Base-by-base conservation (phyloP, 2,329 filamentous ascomycete genomes). In the Ophiocordyceps camponoti-leonardi region DNA sequence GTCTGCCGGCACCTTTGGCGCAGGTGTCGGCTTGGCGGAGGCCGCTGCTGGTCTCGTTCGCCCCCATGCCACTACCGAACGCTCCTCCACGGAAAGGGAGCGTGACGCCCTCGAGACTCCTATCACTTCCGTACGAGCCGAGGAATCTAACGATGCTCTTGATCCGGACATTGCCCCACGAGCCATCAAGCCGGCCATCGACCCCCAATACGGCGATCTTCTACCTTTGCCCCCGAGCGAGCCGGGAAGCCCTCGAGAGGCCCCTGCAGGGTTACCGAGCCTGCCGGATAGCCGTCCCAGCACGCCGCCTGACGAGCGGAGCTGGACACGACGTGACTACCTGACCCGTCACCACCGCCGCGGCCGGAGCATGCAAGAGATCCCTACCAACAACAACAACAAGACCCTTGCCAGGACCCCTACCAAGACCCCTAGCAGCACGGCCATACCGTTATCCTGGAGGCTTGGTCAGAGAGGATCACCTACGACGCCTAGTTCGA, bases 1-100 rank as follows among this genome's bases (percentile, higher is more conserved):
- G 80, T 76, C 73, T 70, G 73, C 77, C 76, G 76, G 67, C 72
- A 80, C 71, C 71, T 68, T 73, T 75, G 76, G 76, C 76, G 73
- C 72, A 69, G 75, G 76, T 80, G 77, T 67, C 75, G 77, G 77
- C 72, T 59, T 73, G 62, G 69, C 67, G 66, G 68, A 61, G 56
- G 64, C 61, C 48, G 51, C 63, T 51, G 59, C 62, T 54, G 57
- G 61, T 54, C 56, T 58, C 53, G 57, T 61, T 59, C 64, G 60
- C 54, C 59, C 63, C 47, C 64, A 71, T 58, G 69, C 68, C 67
- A 61, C n/a, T n/a, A n/a, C 62, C 60, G 66, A 68, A 53, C 56
- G 60, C 62, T 54, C 54, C 62, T 54, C 54, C 45, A 57, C 57
- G 52, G 61, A 66, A 51, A 58, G 63, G 60, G 61, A 65, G 56